Evolutionary conservation across 2,329 filamentous ascomycete species (phyloP), one percentile per base, ranked within the genome.

Genomic region (Diaporthe sp.): DNA sequence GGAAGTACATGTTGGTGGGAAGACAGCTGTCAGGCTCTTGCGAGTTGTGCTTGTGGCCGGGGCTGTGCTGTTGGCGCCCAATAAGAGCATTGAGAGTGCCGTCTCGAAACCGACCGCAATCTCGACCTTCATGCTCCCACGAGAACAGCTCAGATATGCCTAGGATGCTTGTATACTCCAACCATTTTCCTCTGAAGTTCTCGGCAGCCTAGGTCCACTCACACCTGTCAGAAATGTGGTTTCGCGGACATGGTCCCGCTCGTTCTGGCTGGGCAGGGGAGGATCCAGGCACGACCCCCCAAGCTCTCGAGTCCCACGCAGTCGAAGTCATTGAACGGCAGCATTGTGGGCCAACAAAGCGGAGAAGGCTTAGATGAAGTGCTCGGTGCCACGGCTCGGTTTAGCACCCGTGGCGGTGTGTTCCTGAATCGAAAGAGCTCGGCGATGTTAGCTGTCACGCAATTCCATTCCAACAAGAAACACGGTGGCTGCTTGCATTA

Each of bases 191-290:
- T 53, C 37, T 49, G 70, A 28, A 39, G 22, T 34, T n/a, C 51
- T 75, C 60, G 60, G 70, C 44, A 53, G 34, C 70, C 34, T 49
- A 75, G 74, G 61, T 55, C 74, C 57, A 73, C 58, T 39, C 51
- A 67, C 49, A 65, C 70, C 49, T 68, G 70, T 68, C 70, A 75
- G 55, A 42, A 51, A 15, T 37, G n/a, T 42, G 34, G 22, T 34
- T 70, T 42, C 25, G 49, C 10, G 34, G 46, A 42, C 49, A 70
- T 65, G 65, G 34, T 55, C 34, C 49, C 49, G 49, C 65, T 70
- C 49, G n/a, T 68, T 39, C 49, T 55, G n/a, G 15, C 9, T 28
- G 31, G 22, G 34, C 49, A 55, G 37, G 8, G 13, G 34, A 55
- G 15, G 49, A 28, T 55, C 46, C 49, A 70, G 65, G 65, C 12